Base-by-base conservation (phyloP, 805 yeast genomes). In the Nakazawaea peltata region DNA sequence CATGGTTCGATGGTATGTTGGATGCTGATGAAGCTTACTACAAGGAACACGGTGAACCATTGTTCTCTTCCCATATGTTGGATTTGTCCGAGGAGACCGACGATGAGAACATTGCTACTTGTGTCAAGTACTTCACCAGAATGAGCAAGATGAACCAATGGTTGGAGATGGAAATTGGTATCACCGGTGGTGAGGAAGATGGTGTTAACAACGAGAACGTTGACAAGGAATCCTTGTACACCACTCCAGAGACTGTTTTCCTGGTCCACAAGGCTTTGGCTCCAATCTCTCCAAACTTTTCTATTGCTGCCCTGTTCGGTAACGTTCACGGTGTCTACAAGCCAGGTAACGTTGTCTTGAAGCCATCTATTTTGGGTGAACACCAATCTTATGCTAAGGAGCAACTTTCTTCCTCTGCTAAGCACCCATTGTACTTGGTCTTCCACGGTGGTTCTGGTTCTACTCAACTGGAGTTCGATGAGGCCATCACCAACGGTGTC, bases 401-500 rank as follows among this genome's bases (percentile, higher is more conserved):
- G 63, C 65, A 81, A 62, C 49, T 69, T 43, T 71, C 72, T 46
- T 54, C 79, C 45, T 49, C 61, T 40, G 56, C 66, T 45, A 67
- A 69, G 61, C 59, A 65, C 48, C 97, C 98, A 63, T 72, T 92
- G 60, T 92, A 78, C 83, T 77, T 92, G 53, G 98, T 92, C 51
- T 92, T 92, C 97, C 98, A 92, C 78, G 98, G 98, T 72, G 98
- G 98, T 67, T 92, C 98, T 46, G 98, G 98, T 67, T 92, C 98
- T 38, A 57, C 92, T 48, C 94, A 82, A 68, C 63, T 68, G 48
- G 98, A 92, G 71, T 92, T 83, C 66, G 81, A 83, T 70, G 77
- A 77, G 50, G 98, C 87, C 61, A 92, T 92, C 67, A 64, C 61
- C 61, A 71, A 75, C 69, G 98, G 98, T 75, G 97, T 88, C 53